Conservation (phyloP, 768 basidiomycete genomes). For the Auricularia auricula-judae region DNA sequence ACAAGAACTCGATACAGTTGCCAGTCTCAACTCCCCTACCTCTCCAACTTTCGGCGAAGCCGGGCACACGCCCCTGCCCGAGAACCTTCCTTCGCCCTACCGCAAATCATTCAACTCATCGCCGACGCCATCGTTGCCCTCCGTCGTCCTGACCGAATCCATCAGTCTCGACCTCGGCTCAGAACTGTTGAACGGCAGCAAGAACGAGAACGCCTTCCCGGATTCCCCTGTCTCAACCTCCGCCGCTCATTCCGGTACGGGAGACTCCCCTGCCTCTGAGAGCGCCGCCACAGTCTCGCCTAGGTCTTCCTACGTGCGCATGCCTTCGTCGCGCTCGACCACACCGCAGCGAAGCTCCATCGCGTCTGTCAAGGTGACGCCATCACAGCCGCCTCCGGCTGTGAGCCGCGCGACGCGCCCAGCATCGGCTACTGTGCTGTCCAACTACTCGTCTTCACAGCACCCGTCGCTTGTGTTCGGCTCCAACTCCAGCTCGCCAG, state of each 20-base stretch:
- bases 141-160: background rate
- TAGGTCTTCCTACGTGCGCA: background rate
- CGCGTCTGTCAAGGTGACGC: background rate
- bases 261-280: background rate
- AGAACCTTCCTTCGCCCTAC: background rate
- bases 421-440: background rate
- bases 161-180: background rate
- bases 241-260: background rate
- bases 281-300: background rate
- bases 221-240: background rate
- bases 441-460: background rate
- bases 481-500: conserved; percentile 27
- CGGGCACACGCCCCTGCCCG: background rate
- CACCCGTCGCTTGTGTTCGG: background rate
- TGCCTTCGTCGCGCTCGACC: background rate
- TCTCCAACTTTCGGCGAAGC: background rate
- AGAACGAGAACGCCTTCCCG: background rate
- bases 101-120: background rate
- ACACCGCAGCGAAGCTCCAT: background rate
- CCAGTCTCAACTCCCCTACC: background rate
- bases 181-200: background rate
- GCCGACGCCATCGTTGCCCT: background rate
- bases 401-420: background rate
- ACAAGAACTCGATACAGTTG: background rate
- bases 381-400: background rate